Evolutionary conservation across 345 rosid genomes (phyloP), one percentile per base, ranked within the genome.

Genomic region (Populus euphratica): DNA sequence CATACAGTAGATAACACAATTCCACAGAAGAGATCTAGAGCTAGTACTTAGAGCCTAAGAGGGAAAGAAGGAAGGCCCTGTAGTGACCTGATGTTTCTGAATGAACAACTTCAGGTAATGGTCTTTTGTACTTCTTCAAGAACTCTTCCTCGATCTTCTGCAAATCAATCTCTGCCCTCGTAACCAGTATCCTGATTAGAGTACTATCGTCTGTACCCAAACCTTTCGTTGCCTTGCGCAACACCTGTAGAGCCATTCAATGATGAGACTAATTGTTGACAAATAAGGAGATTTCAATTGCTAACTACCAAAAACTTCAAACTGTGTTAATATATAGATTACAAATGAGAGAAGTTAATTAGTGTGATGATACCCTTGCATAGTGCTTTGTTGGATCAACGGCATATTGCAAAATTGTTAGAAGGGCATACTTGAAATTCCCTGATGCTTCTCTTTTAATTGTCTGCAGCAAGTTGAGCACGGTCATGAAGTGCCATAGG

Each of bases 151-250:
- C 84, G 13, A 91, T 86, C 23, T 76, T 69, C 23, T 90, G 86
- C 93, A 88, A 82, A 71, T 91, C 93, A 21, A 88, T 64, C 80
- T 88, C 92, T 25, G 86, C 82, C 74, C 92, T 91, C 2, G 91
- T 90, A 16, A 86, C 83, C 18, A 88, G 66, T 54, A 86, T 67
- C 81, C 96, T 86, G n/a, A 87, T 90, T 20, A 91, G 75, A 17
- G 89, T 79, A 0, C 86, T 68, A 62, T 91, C 93, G 25, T 85
- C 84, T 1, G 93, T 91, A 59, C 91, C 93, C 50, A 90, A 66
- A 17, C 96, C 92, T 77, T 82, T 88, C 93, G 88, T 89, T 5
- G 96, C 85, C 78, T 83, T 88, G 21, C 90, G 70, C 74, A 90
- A 64, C 8, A 86, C 86, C 91, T 90, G 87, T 50, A 18, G 16